These are phyloP conservation scores for Sordariomycetes sp. DNA, from an alignment of 2,329 filamentous ascomycete species.

Conservation along the genomic window DNA sequence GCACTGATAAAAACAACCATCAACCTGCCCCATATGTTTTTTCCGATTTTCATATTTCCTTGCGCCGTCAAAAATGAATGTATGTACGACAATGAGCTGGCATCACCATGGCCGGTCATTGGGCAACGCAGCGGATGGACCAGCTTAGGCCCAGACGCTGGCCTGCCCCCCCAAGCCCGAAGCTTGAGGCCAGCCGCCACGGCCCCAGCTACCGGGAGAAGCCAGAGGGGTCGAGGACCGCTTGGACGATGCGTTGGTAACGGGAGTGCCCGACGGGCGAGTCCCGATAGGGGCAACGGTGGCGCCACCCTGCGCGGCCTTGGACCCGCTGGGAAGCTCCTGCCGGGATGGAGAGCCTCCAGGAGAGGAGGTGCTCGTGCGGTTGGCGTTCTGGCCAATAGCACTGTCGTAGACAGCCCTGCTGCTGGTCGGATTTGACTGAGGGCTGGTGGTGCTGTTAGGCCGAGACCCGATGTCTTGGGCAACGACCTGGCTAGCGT, in stretches of 20 bases:
- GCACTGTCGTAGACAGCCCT: conserved; percentile 48
- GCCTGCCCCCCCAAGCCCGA: conserved; percentile 75
- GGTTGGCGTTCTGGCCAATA: conserved; percentile 50
- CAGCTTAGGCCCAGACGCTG: conserved; percentile 77
- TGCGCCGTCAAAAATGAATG: conserved; percentile 5
- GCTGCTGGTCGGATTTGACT: conserved; percentile 45
- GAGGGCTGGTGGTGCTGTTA: conserved; percentile 77
- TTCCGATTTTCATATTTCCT: conserved; percentile 1
- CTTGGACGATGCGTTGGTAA: conserved; percentile 42
- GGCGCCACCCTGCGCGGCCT: conserved; percentile 37
- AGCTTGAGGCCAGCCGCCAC: conserved; percentile 75
- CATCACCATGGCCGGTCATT: neutral
- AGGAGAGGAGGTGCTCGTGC: conserved; percentile 74
- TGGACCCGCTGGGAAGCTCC: conserved; percentile 38
- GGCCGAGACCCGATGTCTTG: conserved; percentile 30
- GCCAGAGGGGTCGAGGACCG: conserved; percentile 81
- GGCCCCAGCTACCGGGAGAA: conserved; percentile 79
- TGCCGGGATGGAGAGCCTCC: conserved; percentile 66
- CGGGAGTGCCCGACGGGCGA: conserved; percentile 53
- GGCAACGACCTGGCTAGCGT: conserved; percentile 33
- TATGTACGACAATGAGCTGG: neutral
- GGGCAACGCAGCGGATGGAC: neutral
- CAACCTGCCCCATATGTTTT: neutral
- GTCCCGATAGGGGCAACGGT: conserved; percentile 89
- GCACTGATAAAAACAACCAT: neutral